phyloP scores from a whole-genome alignment of 306 rosid species.

The Lagenaria siceraria region DNA sequence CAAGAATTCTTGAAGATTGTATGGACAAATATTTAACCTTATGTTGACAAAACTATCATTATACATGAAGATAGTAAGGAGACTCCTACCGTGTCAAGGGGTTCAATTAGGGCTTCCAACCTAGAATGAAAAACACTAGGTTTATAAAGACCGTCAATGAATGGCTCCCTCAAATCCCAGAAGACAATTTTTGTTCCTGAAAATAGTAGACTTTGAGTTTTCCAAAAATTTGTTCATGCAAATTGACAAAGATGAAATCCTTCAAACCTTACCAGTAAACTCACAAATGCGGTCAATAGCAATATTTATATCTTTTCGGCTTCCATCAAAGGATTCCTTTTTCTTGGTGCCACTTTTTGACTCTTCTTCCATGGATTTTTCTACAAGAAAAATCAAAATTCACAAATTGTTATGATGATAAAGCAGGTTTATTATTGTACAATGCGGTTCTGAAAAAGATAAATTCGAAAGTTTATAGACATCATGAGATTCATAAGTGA shows the following conservation, averaged over 20 bases:
- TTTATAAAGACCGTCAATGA: conserved; percentile 75
- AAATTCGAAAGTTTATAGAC: background rate
- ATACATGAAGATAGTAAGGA: background rate
- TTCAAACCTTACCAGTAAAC: conserved; percentile 54
- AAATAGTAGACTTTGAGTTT: conserved; percentile 15
- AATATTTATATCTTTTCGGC: conserved; percentile 74
- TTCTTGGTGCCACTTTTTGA: conserved; percentile 46
- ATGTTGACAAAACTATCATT: background rate
- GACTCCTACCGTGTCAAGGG: conserved; percentile 68
- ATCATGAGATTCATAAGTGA: background rate
- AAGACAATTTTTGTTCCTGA: conserved; percentile 95
- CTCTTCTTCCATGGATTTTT: conserved; percentile 52
- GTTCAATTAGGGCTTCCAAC: conserved; percentile 70
- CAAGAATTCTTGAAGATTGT: background rate
- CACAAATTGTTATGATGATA: background rate
- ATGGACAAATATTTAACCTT: background rate
- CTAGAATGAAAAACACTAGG: conserved; percentile 66
- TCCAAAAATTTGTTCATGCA: conserved; percentile 6
- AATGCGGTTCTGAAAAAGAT: background rate
- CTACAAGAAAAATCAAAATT: conserved; percentile 27
- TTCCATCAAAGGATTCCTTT: conserved; percentile 74
- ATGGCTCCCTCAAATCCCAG: conserved; percentile 83
- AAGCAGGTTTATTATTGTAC: background rate
- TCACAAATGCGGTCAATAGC: conserved; percentile 85
- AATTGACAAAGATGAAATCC: background rate